These are phyloP conservation scores for Fusarium graminum DNA, from an alignment of 2,329 filamentous ascomycete genomes.

Conservation along the genomic window DNA sequence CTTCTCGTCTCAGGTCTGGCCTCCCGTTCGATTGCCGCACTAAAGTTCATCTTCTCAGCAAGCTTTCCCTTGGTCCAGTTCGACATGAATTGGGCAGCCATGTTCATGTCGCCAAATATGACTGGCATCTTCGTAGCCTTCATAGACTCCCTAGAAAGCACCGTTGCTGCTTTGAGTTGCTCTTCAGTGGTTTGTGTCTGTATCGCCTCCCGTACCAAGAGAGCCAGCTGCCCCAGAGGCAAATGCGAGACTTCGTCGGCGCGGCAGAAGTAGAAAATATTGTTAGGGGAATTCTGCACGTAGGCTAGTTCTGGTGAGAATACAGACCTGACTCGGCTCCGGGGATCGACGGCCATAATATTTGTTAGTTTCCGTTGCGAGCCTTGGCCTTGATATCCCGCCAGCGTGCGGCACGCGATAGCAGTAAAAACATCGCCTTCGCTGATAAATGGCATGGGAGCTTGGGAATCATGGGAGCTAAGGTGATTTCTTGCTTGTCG, in stretches of 20 bases:
- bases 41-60: conserved; percentile 34
- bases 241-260: conserved; percentile 1
- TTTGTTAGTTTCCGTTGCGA: conserved; percentile 7
- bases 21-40: conserved; percentile 15
- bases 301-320: conserved; percentile 20
- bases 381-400: conserved; percentile 5
- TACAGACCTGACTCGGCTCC: conserved; percentile 16
- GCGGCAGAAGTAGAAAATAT: conserved; percentile 18
- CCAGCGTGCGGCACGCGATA: conserved; percentile 10
- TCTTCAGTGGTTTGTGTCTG: conserved; percentile 35
- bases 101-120: conserved; percentile 27
- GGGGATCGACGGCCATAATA: conserved; percentile 30
- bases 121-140: conserved; percentile 14
- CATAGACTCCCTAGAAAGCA: conserved; percentile 25
- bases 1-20: background rate
- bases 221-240: conserved; percentile 31
- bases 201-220: conserved; percentile 24
- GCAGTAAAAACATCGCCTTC: conserved; percentile 23
- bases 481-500: conserved; percentile 4
- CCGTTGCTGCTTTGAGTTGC: conserved; percentile 31
- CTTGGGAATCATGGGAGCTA: fast-evolving
- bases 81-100: conserved; percentile 35
- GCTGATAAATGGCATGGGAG: background rate
- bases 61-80: conserved; percentile 38
- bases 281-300: conserved; percentile 27